These are phyloP conservation scores for Linnemannia exigua DNA, from an alignment of 192 early-diverging fungal species.

Conservation along the genomic window DNA sequence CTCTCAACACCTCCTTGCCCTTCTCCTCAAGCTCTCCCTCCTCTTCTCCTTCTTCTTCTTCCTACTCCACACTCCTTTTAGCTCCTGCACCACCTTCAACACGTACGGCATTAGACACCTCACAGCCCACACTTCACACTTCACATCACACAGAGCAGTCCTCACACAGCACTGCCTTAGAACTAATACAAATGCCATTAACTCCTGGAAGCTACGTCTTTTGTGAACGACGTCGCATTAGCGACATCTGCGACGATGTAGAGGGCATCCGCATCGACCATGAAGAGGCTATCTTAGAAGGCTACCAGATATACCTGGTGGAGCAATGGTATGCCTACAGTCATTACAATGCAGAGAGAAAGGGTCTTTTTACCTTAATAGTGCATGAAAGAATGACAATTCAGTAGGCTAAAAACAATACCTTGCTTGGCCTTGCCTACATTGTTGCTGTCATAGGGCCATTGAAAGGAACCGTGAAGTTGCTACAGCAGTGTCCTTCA, in stretches of 20 bases:
- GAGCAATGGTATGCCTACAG: slow-evolving; percentile 39
- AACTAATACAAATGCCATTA: slow-evolving; percentile 22
- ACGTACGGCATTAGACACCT: background rate
- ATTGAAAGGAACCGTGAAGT: slow-evolving; percentile 56
- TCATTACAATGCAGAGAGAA: background rate
- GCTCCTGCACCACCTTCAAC: background rate
- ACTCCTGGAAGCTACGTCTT: slow-evolving; percentile 43
- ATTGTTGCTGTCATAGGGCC: slow-evolving; percentile 12
- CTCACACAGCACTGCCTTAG: background rate
- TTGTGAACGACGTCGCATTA: slow-evolving; percentile 39
- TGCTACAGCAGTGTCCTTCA: slow-evolving; percentile 48
- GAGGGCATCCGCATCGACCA: slow-evolving; percentile 48
- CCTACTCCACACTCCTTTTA: no score
- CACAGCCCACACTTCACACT: background rate
- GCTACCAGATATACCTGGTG: slow-evolving; percentile 55
- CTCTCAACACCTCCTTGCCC: no score
- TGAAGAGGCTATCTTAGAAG: slow-evolving; percentile 29
- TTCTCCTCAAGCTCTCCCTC: background rate
- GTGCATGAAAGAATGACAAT: background rate
- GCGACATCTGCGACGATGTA: slow-evolving; percentile 33
- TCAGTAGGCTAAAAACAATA: background rate
- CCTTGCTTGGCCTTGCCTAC: no score
- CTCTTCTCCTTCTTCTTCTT: background rate
- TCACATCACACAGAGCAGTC: no score
- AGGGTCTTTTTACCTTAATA: no score